A percentile compares a stretch with the other conserved stretches of the same genome.
Evolutionary conservation across 2,329 filamentous ascomycete genomes (phyloP).

Genomic region (Colletotrichum sp.): DNA sequence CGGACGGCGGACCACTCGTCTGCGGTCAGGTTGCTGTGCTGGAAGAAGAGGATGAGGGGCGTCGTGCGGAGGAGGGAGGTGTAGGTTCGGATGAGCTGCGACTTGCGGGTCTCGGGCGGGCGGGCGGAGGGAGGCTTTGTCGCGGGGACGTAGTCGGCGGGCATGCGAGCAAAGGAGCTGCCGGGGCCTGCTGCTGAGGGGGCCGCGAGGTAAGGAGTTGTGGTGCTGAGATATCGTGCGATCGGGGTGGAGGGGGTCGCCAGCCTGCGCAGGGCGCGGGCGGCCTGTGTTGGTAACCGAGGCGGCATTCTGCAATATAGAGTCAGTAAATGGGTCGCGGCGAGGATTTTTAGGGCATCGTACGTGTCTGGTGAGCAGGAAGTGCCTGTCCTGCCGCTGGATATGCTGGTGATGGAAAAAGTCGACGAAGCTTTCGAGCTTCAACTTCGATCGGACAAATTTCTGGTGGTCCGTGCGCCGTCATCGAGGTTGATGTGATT

Average conservation of each 20-base stretch:
- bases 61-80: constrained; percentile 86
- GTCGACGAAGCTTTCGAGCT: constrained; percentile 18
- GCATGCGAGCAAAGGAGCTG: constrained; percentile 35
- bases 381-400: constrained; percentile 1
- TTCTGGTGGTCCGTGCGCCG: constrained; percentile 16
- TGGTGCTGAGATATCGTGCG: constrained; percentile 13
- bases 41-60: constrained; percentile 84
- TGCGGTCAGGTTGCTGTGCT: constrained; percentile 72
- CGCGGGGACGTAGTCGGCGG: constrained; percentile 60
- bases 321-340: not conserved
- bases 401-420: constrained; percentile 13
- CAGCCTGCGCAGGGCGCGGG: constrained; percentile 20
- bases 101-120: constrained; percentile 85
- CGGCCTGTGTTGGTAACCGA: constrained; percentile 20
- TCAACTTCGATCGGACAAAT: constrained; percentile 16
- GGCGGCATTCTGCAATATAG: constrained; percentile 10
- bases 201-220: constrained; percentile 21
- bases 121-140: constrained; percentile 89
- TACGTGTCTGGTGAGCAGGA: constrained; percentile 13
- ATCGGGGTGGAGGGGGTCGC: constrained; percentile 10
- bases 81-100: constrained; percentile 85
- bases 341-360: not conserved
- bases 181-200: constrained; percentile 31
- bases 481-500: not conserved
- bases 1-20: constrained; percentile 61